Evolutionary conservation across 805 yeast species (phyloP), one percentile per base, ranked within the genome.

Genomic region (Nematodospora valgi): DNA sequence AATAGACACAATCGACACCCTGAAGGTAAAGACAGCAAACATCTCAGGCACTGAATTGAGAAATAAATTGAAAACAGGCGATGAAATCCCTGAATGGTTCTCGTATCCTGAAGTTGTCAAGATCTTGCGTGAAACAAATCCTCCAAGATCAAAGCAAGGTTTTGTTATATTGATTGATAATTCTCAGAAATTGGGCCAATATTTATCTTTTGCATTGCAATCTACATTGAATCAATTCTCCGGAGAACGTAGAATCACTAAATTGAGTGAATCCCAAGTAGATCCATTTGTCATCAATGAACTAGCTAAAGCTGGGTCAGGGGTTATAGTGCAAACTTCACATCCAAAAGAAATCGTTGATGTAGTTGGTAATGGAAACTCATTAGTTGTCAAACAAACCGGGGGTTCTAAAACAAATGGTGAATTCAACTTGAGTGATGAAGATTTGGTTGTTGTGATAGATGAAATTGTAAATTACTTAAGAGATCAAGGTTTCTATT

Each of bases 41-140:
- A 86, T 86, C 46, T 86, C 96, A 11, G 98, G 98, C 52, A 89
- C 98, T 21, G 96, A 89, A 66, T 76, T 91, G 54, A 81, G 97
- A 67, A 80, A 82, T 61, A 79, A 91, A 47, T 76, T 89, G 57
- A 81, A 80, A 68, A 83, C 81, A 42, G 97, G 97, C 40, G 73
- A 82, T 27, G 82, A 82, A 43, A 91, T 89, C 49, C 98, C 98
- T 44, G 93, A 78, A 57, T 89, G 98, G 98, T 89, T 91, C 65
- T 86, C 96, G 4, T 89, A 89, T 65, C 96, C 96, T 3, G 97
- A 89, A 62, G 96, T 91, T 35, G 98, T 91, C 41, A 75, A 76
- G 59, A 88, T 91, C 41, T 74, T 89, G 51, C 82, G 98, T 58
- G 91, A 86, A 51, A 78, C 89, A 30, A 89, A 89, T 60, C 97